Conservation (phyloP, 2,329 filamentous ascomycete genomes). For the Colletotrichum destructivum region DNA sequence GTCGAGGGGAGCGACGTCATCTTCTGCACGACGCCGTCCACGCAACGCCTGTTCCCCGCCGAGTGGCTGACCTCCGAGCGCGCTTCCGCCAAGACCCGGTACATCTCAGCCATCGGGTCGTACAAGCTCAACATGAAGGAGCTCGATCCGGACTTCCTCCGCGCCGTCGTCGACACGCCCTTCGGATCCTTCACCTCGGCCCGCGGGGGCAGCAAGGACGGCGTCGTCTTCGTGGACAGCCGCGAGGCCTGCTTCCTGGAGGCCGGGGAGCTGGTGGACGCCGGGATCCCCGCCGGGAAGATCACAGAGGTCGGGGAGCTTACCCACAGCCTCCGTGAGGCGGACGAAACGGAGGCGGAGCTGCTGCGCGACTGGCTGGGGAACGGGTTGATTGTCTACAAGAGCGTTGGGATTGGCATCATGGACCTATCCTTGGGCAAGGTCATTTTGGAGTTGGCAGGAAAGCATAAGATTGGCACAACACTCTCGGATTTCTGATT, state of each 20-base stretch:
- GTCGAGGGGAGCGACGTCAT: constrained; percentile 48
- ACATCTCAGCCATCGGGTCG: constrained; percentile 51
- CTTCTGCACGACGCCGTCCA: constrained; percentile 53
- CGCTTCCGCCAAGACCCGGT: constrained; percentile 45
- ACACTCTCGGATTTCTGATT: constrained; percentile 23
- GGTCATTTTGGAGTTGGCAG: constrained; percentile 35
- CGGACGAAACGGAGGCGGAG: constrained; percentile 53
- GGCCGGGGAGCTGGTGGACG: constrained; percentile 51
- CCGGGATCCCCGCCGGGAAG: constrained; percentile 42
- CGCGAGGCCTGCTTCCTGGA: constrained; percentile 50
- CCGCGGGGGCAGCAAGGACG: constrained; percentile 15
- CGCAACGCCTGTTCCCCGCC: constrained; percentile 48
- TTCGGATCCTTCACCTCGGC: constrained; percentile 30
- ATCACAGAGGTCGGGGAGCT: constrained; percentile 67
- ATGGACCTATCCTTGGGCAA: constrained; percentile 69
- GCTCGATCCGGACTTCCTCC: constrained; percentile 50
- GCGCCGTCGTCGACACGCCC: constrained; percentile 42
- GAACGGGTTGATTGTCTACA: constrained; percentile 77
- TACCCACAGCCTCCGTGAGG: constrained; percentile 66
- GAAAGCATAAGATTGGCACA: constrained; percentile 30
- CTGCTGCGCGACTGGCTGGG: constrained; percentile 72
- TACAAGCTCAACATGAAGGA: constrained; percentile 53
- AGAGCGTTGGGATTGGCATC: constrained; percentile 77
- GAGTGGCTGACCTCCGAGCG: constrained; percentile 42
- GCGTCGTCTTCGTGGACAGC: constrained; percentile 48